A percentile compares a stretch with the other conserved stretches of the same genome.
phyloP scores from a whole-genome alignment of 2,329 filamentous ascomycete genomes.

The Zopfia rhizophila region DNA sequence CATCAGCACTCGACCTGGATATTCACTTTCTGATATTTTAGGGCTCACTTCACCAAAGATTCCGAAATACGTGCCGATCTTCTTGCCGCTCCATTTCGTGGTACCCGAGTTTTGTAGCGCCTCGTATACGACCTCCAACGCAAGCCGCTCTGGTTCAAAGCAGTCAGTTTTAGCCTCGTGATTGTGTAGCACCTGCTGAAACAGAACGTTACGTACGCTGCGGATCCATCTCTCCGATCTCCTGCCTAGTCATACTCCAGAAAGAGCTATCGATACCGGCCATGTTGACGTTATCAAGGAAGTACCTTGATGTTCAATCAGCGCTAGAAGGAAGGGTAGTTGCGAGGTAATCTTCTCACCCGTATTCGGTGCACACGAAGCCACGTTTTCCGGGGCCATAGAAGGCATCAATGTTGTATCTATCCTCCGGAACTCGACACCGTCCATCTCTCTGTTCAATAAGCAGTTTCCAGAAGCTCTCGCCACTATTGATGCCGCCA shows the following conservation, averaged over 20 bases:
- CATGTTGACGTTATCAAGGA: constrained; percentile 18
- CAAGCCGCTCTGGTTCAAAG: too few species aligned
- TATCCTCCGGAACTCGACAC: constrained; percentile 26
- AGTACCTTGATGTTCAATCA: too few species aligned
- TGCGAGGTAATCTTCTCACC: too few species aligned
- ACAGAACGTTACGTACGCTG: too few species aligned
- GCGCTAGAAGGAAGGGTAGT: too few species aligned
- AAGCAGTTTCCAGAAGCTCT: constrained; percentile 21
- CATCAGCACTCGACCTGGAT: too few species aligned
- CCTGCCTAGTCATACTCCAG: constrained; percentile 19
- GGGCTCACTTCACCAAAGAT: too few species aligned
- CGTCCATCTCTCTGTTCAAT: constrained; percentile 22
- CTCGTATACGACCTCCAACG: constrained; percentile 37
- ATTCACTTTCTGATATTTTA: too few species aligned
- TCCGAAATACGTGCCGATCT: too few species aligned
- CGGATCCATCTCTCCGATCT: constrained; percentile 30
- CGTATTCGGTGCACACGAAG: constrained; percentile 8
- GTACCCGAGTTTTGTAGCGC: constrained; percentile 31
- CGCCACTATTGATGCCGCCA: constrained; percentile 1
- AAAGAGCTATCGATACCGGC: constrained; percentile 26
- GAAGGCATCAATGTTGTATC: constrained; percentile 30
- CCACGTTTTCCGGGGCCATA: constrained; percentile 9
- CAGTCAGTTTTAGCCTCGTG: too few species aligned
- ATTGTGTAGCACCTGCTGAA: too few species aligned
- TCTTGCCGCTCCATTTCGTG: too few species aligned